Base-by-base conservation (phyloP, 2,329 filamentous ascomycete species). In the Magnaporthales sp. region DNA sequence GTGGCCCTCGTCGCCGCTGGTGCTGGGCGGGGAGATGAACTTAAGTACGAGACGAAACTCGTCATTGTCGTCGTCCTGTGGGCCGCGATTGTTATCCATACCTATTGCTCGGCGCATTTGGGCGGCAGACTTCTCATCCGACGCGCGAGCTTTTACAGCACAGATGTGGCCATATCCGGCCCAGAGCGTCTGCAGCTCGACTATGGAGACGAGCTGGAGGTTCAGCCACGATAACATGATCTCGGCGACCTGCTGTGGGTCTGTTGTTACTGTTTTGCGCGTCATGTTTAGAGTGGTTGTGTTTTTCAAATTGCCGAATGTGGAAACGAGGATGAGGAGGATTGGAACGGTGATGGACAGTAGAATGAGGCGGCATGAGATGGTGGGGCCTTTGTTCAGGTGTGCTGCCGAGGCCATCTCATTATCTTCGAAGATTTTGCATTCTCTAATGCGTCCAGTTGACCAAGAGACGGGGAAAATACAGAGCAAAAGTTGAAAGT, bases 81-180 rank as follows among this genome's bases (percentile, higher is more conserved):
- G 15, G 6, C 56, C 56, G 11, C 11, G 24, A 24, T 24, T 11
- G 26, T 27, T 9, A 58, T 26, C 56, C 15, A 60, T 2, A 6
- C 56, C 56, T 24, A 60, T 26, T 6, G 15, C 24, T 27, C 24
- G 24, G 26, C 56, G 56, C 24, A 29, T 26, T 5, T 13, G 32
- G 11, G 24, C 24, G 1, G 56, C 56, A 29, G 56, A 60, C 11
- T 60, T 9, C 26, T 60, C 26, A 15, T 26, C 38, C 15, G 46
- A 19, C 3, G 31, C 24, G 15, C 74, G 76, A 4, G 84, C 85
- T 2, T 74, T 79, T 31, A 89, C 71, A 13, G 81, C 79, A 72
- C 83, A 88, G 66, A 89, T 86, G 56, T 86, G 77, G 2, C 82
- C 82, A 68, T 84, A 84, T 19, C 81, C 82, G 0, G 82, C 82